Evolutionary conservation across 169 alveolate species (phyloP).

Genomic region (Plasmodium reichenowi): DNA sequence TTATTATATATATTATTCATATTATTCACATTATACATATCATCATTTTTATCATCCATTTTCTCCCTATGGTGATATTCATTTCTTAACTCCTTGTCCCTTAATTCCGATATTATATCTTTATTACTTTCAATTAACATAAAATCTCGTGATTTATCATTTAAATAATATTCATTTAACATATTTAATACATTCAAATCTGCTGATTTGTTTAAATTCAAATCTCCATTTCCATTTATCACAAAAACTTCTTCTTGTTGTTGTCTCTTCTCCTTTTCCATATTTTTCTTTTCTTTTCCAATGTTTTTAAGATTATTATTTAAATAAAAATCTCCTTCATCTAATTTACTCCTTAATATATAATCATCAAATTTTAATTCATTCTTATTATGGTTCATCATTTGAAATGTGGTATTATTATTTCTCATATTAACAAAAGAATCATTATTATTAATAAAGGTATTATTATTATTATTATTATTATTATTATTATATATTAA

Average conservation of each 20-base stretch:
- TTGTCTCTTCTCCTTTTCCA: slow-evolving; percentile 14
- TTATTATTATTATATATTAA: not conserved
- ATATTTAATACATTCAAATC: slow-evolving; percentile 38
- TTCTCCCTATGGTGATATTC: not conserved
- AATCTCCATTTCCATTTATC: slow-evolving; percentile 4
- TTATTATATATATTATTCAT: slow-evolving; percentile 9
- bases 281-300: not conserved
- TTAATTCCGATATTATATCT: not conserved
- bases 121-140: slow-evolving; percentile 17
- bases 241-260: slow-evolving; percentile 20
- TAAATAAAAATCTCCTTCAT: slow-evolving; percentile 25
- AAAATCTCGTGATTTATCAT: slow-evolving; percentile 13
- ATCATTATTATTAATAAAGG: too few relatives aligned
- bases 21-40: not conserved
- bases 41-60: not conserved
- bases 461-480: not conserved
- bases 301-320: not conserved
- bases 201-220: slow-evolving; percentile 11
- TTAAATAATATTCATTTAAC: slow-evolving; percentile 49
- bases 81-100: not conserved
- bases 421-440: not conserved
- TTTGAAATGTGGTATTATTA: not conserved
- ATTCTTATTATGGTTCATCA: slow-evolving; percentile 5
- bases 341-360: slow-evolving; percentile 8
- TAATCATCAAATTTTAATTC: slow-evolving; percentile 16